Base-by-base conservation (phyloP, 2,329 filamentous ascomycete species). In the Penicillium hesseltinei region DNA sequence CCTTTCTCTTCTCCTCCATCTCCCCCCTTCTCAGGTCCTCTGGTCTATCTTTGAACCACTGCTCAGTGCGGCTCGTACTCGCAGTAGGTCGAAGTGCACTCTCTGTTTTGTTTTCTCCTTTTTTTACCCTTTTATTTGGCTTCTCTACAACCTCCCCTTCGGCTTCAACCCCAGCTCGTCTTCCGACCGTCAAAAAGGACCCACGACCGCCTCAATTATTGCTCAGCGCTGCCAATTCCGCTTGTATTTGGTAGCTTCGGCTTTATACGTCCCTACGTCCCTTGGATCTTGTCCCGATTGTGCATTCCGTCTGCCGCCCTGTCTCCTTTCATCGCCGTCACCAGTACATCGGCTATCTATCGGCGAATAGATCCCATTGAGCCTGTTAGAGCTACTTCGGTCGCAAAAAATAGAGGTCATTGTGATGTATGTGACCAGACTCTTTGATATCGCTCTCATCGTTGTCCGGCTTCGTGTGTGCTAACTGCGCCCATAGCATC, bases 51-150 rank as follows among this genome's bases (percentile, higher is more conserved):
- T 60, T 58, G 56, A 65, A 61, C 60, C 60, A 59, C 63, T 73
- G 65, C 66, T 64, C 54, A 68, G 72, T 64, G 64, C 69, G 66
- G 62, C 65, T 63, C 63, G 67, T 70, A 69, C 70, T 71, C 66
- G 66, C 65, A 67, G 62, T 66, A 64, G 66, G 65, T 68, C 59
- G 62, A 65, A 65, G 62, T 59, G 59, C 56, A 50, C 51, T 58
- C 49, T 65, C 59, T 64, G 56, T 61, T 58, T 56, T 59, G 38
- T 55, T 54, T 57, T 27, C 40, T 45, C 35, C 46, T 51, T 51
- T 56, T 57, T 56, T 43, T 53, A 52, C 35, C 51, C 50, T 49
- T 55, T 55, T 46, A 35, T 52, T 46, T 55, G 46, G 39, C 40
- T 42, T 48, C 49, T 58, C 40, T 51, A 38, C 57, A 36, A 36